These are phyloP conservation scores for Yarrowia sp. DNA, from an alignment of 805 yeast genomes.

Conservation along the genomic window DNA sequence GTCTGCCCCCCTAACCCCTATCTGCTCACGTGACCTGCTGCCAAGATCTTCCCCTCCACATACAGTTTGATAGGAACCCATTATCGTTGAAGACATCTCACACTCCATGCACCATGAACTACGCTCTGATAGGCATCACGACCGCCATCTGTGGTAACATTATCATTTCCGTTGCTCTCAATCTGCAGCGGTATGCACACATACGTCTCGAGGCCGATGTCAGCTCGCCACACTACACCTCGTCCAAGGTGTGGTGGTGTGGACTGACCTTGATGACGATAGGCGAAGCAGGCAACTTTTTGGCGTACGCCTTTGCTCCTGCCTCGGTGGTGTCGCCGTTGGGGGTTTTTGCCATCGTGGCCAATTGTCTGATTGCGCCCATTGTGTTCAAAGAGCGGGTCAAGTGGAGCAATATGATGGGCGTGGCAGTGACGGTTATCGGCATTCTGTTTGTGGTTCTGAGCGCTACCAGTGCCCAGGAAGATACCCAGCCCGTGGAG, in stretches of 20 bases:
- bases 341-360: slow-evolving; percentile 58
- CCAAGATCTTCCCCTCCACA: background rate
- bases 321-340: slow-evolving; percentile 58
- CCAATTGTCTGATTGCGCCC: slow-evolving; percentile 59
- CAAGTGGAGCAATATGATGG: slow-evolving; percentile 50
- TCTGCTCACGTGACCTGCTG: slow-evolving; percentile 7
- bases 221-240: slow-evolving; percentile 16
- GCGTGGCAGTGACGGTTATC: slow-evolving; percentile 53
- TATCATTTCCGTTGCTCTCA: slow-evolving; percentile 52
- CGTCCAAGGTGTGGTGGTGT: slow-evolving; percentile 34
- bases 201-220: slow-evolving; percentile 44
- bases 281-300: slow-evolving; percentile 58
- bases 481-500: background rate
- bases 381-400: slow-evolving; percentile 55
- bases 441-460: slow-evolving; percentile 56
- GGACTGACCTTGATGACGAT: slow-evolving; percentile 43
- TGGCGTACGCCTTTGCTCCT: slow-evolving; percentile 59
- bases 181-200: slow-evolving; percentile 54
- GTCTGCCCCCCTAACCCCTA: too few species aligned
- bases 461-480: slow-evolving; percentile 47
- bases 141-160: slow-evolving; percentile 53
- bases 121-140: slow-evolving; percentile 48
- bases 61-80: background rate
- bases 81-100: background rate
- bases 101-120: slow-evolving; percentile 33